Evolutionary conservation across 805 yeast species (phyloP), one percentile per base, ranked within the genome.

Genomic region (Saturnispora hagleri): DNA sequence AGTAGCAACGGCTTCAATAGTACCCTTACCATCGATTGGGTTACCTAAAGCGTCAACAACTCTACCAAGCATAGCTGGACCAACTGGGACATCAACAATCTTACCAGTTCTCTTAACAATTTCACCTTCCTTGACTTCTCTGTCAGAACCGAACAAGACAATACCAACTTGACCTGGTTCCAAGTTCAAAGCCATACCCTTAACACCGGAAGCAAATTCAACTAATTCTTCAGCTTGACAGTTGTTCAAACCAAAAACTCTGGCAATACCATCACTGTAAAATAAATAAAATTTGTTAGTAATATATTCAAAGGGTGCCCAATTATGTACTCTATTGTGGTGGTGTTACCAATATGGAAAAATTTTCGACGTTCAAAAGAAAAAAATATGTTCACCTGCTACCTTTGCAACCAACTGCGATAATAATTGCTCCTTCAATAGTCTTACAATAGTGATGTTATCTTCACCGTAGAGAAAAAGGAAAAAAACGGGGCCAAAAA

Each of bases 151-250:
- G 81, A 93, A 93, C 76, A 93, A 80, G 78, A 93, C 99, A 72
- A 93, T 84, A 89, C 99, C 99, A 73, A 93, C 99, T 79, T 93
- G 98, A 76, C 96, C 97, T 68, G 98, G 96, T 80, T 93, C 99
- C 84, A 93, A 87, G 84, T 93, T 93, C 73, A 93, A 83, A 70
- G 99, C 98, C 99, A 93, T 93, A 86, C 99, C 99, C 78, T 90
- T 89, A 68, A 91, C 98, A 81, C 99, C 99, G 56, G 99, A 89
- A 57, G 97, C 80, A 80, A 93, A 95, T 80, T 93, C 99, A 69
- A 93, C 97, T 74, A 93, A 83, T 80, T 93, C 99, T 81, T 93
- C 99, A 72, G 99, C 99, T 82, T 91, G 98, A 76, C 89, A 84
- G 83, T 93, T 93, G 93, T 90, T 93, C 69, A 93, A 81, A 79